Percentiles rank a stretch among this genome's conserved stretches.
Evolutionary conservation across 2,329 filamentous ascomycete genomes (phyloP).

Genomic region (Epichloe hybrida): DNA sequence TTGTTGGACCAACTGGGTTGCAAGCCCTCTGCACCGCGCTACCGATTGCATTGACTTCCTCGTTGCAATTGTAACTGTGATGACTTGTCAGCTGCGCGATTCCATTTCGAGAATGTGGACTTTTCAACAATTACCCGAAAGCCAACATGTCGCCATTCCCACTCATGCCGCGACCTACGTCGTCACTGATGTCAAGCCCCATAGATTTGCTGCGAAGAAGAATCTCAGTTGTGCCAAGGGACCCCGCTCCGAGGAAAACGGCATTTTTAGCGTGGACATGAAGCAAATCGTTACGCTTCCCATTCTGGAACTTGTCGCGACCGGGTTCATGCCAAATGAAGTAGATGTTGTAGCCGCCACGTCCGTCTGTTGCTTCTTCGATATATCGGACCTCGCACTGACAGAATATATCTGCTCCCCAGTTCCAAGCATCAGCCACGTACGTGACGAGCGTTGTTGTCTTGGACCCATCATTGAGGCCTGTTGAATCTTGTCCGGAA

Average conservation of each 20-base stretch:
- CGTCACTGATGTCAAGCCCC: conserved; percentile 43
- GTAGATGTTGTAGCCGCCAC: conserved; percentile 47
- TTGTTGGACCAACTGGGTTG: conserved; percentile 45
- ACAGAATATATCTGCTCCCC: conserved; percentile 60
- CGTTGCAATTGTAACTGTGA: conserved; percentile 42
- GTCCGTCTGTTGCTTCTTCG: conserved; percentile 30
- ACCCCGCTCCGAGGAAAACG: conserved; percentile 53
- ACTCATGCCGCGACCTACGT: conserved; percentile 46
- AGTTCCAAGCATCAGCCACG: conserved; percentile 56
- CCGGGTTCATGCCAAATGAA: conserved; percentile 51
- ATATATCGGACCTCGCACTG: conserved; percentile 53
- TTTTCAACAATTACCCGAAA: conserved; percentile 33
- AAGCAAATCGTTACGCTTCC: conserved; percentile 45
- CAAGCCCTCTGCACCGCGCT: conserved; percentile 5
- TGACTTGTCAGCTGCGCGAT: neutral
- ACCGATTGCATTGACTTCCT: conserved; percentile 43
- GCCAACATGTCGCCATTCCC: conserved; percentile 54
- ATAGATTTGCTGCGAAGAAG: conserved; percentile 45
- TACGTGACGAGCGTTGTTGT: conserved; percentile 54
- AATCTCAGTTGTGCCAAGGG: conserved; percentile 53
- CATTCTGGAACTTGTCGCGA: conserved; percentile 37
- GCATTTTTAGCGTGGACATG: conserved; percentile 53
- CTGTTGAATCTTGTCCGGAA: conserved; percentile 49
- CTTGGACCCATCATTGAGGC: conserved; percentile 55
- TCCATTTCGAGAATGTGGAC: too few species aligned